Base-by-base conservation (phyloP, 106 monocot species). In the Alisma plantagoaquatica region DNA sequence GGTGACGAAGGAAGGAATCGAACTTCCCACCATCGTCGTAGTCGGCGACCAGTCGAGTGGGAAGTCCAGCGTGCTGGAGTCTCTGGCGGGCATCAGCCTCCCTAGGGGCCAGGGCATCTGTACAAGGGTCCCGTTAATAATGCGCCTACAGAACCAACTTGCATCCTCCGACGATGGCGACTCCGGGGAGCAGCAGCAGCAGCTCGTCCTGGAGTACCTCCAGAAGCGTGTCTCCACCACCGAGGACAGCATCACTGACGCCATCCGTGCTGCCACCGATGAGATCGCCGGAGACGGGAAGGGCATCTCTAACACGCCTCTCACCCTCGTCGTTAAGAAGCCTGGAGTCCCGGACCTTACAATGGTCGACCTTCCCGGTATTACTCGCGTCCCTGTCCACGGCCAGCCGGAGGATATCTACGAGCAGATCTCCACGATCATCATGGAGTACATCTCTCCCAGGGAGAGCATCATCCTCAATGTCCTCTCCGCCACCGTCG, bases 31-130 rank as follows among this genome's bases (percentile, higher is more conserved):
- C 41, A 77, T 77, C 48, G 77, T 77, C 9, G 77, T 77, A 23
- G 73, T 77, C 22, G 77, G 77, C 15, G 77, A 77, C 53, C 72
- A 77, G 26, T 72, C 77, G 2, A 68, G 68, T 58, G 77, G 77
- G 14, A 77, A 77, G 42, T 77, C 77, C 20, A 71, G 71, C 58
- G 72, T 77, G 19, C 72, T 77, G 14, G 72, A 77, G 52, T 73
- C 73, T 12, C 51, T 62, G 3, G 62, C 62, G 5, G 62, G 62
- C 1, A 62, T 62, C 33, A 62, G 62, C 51, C 62, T 62, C 21
- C 61, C 61, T 19, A 19, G 61, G 0, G 61, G 61, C 2, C 61
- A 62, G 17, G 61, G 61, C 5, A 62, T 62, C 10, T 62, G 61
- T 35, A 62, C 61, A 12, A 47, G 61, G n/a, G 61, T 49, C 28